Conservation (phyloP, 2,329 filamentous ascomycete genomes). For the Aureobasidium sp. region DNA sequence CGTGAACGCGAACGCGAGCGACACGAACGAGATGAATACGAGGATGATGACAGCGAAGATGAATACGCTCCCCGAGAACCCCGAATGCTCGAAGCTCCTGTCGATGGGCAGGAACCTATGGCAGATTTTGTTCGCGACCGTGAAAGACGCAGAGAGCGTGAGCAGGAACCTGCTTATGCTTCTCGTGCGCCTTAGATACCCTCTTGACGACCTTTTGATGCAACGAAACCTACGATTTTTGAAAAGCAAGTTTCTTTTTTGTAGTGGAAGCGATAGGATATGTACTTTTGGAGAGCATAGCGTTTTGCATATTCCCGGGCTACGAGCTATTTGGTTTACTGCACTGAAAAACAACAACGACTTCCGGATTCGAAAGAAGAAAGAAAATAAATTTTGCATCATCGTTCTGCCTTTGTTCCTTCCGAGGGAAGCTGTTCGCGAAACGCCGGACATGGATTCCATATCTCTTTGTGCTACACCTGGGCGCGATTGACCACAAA, state of each 20-base stretch:
- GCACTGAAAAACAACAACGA: neutral
- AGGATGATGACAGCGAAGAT: slow-evolving; percentile 24
- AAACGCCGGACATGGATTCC: neutral
- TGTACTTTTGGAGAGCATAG: neutral
- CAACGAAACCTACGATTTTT: neutral
- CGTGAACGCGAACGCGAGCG: slow-evolving; percentile 21
- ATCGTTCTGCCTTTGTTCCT: neutral
- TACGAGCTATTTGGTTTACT: neutral
- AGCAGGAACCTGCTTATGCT: slow-evolving; percentile 20
- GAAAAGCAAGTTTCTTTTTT: neutral
- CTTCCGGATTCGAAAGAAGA: neutral
- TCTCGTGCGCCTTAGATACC: slow-evolving; percentile 18
- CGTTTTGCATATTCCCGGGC: neutral
- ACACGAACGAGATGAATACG: slow-evolving; percentile 25
- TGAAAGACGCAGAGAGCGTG: slow-evolving; percentile 14
- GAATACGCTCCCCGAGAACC: slow-evolving; percentile 22
- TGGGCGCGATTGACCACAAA: neutral
- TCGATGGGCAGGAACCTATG: slow-evolving; percentile 10
- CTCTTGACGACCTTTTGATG: neutral
- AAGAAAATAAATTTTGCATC: neutral
- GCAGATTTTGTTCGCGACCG: slow-evolving; percentile 12
- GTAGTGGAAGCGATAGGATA: neutral
- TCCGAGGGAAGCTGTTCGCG: neutral
- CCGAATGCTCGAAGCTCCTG: slow-evolving; percentile 27
- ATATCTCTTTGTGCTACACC: neutral